phyloP scores from a whole-genome alignment of 257 asterid species.

The Solanum arcanum region DNA sequence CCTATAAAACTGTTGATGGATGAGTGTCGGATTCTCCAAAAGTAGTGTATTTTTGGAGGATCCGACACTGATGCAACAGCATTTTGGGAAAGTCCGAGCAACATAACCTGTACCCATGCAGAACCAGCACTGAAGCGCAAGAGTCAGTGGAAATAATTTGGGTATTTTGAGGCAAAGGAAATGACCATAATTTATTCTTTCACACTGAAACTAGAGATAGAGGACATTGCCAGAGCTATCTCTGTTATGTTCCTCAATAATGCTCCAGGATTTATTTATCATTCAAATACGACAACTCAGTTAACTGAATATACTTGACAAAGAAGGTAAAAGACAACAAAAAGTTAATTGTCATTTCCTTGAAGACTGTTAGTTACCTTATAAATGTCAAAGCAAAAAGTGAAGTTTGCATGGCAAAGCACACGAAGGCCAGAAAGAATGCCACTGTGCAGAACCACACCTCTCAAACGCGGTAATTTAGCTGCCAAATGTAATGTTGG shows the following conservation, averaged over 20 bases:
- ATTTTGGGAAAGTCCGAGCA: background rate
- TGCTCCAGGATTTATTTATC: background rate
- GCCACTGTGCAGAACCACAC: conserved; percentile 96
- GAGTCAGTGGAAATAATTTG: background rate
- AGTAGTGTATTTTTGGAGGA: background rate
- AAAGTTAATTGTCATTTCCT: background rate
- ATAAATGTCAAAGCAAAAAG: conserved; percentile 85
- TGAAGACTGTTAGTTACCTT: conserved; percentile 35
- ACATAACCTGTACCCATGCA: background rate
- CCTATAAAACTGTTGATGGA: background rate
- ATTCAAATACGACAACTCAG: background rate
- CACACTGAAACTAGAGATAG: background rate
- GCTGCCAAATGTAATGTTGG: conserved; percentile 97
- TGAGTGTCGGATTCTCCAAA: background rate
- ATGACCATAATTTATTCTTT: background rate
- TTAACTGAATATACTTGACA: background rate
- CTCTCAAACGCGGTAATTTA: conserved; percentile 83
- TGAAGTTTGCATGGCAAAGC: conserved; percentile 84
- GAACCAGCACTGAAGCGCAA: background rate
- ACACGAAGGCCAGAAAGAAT: conserved; percentile 99
- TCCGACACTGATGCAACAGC: background rate
- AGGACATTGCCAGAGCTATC: background rate
- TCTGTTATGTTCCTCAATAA: background rate
- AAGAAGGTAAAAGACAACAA: background rate
- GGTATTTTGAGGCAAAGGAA: background rate